phyloP scores from a whole-genome alignment of 768 basidiomycete genomes.

The Cystobasidium ongulense region DNA sequence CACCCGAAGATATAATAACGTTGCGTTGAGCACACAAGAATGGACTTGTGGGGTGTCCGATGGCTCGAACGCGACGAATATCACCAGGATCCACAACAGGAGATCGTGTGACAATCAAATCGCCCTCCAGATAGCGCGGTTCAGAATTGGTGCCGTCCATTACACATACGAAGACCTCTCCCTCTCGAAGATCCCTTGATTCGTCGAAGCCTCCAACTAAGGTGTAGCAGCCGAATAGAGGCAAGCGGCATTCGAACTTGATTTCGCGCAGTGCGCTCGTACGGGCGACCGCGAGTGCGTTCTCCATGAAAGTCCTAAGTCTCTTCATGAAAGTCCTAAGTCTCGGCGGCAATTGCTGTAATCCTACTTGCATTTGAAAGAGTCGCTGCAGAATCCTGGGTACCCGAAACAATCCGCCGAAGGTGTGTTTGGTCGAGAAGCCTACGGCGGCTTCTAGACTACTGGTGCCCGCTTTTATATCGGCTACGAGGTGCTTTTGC shows the following conservation, averaged over 20 bases:
- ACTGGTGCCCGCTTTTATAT: background rate
- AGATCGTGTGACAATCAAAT: background rate
- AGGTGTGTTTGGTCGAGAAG: background rate
- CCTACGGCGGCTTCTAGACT: background rate
- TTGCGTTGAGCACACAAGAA: background rate
- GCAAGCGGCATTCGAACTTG: background rate
- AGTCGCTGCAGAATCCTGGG: background rate
- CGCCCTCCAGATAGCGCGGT: background rate
- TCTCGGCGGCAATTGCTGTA: background rate
- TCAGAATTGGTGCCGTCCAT: background rate
- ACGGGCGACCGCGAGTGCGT: background rate
- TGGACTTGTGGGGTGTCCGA: background rate
- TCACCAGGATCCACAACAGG: background rate
- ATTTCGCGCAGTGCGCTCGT: background rate
- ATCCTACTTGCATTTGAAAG: background rate
- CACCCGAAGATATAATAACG: background rate
- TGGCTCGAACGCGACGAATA: background rate
- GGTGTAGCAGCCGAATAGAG: background rate
- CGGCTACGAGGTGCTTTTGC: background rate
- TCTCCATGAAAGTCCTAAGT: background rate
- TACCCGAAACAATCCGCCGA: background rate
- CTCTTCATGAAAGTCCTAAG: background rate
- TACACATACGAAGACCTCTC: background rate
- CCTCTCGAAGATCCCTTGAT: background rate
- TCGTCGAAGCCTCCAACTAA: background rate